A percentile compares a stretch with the other conserved stretches of the same genome.
Evolutionary conservation across 2,329 filamentous ascomycete genomes (phyloP).

Genomic region (Epichloe typhina): DNA sequence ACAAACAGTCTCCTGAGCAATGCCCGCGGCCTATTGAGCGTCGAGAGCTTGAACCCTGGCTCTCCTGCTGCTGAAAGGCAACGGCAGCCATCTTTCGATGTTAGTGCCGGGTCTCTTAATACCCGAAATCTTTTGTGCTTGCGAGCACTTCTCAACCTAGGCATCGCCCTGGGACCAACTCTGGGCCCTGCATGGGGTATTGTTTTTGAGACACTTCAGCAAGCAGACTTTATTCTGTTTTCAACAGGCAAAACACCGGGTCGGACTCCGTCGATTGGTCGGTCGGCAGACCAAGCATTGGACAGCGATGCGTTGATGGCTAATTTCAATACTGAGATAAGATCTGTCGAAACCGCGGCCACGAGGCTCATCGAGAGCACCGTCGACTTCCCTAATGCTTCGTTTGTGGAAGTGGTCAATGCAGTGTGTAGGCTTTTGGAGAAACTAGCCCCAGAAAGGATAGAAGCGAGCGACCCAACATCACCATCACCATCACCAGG

Average conservation of each 20-base stretch:
- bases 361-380: conserved; percentile 84
- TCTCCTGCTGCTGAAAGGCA: conserved; percentile 44
- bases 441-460: conserved; percentile 14
- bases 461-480: conserved; percentile 8
- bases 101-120: conserved; percentile 47
- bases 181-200: conserved; percentile 80
- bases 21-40: conserved; percentile 57
- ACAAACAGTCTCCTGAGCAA: conserved; percentile 52
- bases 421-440: conserved; percentile 63
- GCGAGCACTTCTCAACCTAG: conserved; percentile 82
- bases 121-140: conserved; percentile 84
- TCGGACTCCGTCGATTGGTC: conserved; percentile 34
- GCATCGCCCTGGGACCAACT: conserved; percentile 85
- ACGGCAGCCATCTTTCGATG: conserved; percentile 46
- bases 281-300: conserved; percentile 31
- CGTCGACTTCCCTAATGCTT: conserved; percentile 70
- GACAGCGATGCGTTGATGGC: conserved; percentile 39
- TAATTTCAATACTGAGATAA: conserved; percentile 68
- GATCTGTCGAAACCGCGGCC: conserved; percentile 79
- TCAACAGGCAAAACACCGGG: conserved; percentile 43
- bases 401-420: conserved; percentile 65
- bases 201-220: conserved; percentile 79
- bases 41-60: conserved; percentile 53
- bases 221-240: conserved; percentile 79
- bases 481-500: conserved; percentile 10